Conservation (phyloP, 2,329 filamentous ascomycete species). For the Chrysoporthe puriensis region DNA sequence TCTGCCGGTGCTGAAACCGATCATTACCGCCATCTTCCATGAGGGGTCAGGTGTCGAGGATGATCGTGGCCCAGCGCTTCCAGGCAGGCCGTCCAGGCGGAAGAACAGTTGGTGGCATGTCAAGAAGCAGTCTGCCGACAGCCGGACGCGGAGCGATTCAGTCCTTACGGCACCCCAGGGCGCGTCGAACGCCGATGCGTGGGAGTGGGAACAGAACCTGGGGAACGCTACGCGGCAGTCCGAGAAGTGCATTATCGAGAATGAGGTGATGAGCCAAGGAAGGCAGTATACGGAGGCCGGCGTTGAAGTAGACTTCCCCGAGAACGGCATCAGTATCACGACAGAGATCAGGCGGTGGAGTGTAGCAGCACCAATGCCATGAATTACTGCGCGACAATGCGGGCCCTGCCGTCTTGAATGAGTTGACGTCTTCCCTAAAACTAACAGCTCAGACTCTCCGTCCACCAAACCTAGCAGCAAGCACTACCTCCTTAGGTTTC, state of each 20-base stretch:
- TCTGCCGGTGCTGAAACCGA: slow-evolving; percentile 54
- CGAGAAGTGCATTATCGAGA: slow-evolving; percentile 9
- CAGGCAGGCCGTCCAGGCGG: neutral
- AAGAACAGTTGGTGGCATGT: slow-evolving; percentile 10
- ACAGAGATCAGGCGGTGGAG: slow-evolving; percentile 15
- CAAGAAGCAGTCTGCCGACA: slow-evolving; percentile 25
- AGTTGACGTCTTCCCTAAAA: neutral
- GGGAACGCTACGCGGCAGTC: slow-evolving; percentile 1
- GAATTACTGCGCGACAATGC: neutral
- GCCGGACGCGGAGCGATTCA: slow-evolving; percentile 6
- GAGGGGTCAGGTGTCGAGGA: slow-evolving; percentile 33
- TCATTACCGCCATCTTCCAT: slow-evolving; percentile 42
- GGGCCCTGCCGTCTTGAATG: neutral
- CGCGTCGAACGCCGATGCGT: slow-evolving; percentile 3
- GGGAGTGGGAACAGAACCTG: slow-evolving; percentile 10
- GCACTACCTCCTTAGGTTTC: slow-evolving; percentile 12
- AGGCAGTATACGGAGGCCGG: neutral
- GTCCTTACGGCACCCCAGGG: slow-evolving; percentile 21
- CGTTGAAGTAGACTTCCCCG: neutral
- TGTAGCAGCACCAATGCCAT: neutral
- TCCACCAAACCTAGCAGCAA: slow-evolving; percentile 26
- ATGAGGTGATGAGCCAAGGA: slow-evolving; percentile 1
- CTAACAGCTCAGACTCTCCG: slow-evolving; percentile 14
- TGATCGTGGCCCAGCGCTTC: slow-evolving; percentile 34
- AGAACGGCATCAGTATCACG: slow-evolving; percentile 12